Conservation (phyloP, 257 asterid genomes). For the Mentha longifolia region DNA sequence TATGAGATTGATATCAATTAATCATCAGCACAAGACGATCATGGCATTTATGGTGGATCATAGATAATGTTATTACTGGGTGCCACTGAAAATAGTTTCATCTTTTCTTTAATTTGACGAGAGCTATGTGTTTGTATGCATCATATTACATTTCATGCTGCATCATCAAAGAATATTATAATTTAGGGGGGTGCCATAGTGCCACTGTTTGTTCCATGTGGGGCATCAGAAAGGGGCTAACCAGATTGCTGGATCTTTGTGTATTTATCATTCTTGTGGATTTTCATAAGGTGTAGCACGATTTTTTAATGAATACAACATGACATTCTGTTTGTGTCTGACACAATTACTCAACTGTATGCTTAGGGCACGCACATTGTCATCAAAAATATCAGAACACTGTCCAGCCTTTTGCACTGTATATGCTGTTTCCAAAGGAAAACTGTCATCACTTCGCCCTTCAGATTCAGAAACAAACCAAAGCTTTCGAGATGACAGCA, state of each 20-base stretch:
- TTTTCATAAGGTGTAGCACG: neutral
- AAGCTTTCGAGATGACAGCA: conserved; percentile 53
- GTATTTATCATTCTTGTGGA: neutral
- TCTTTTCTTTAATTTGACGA: no score
- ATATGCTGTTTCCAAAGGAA: conserved; percentile 82
- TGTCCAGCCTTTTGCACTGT: conserved; percentile 71
- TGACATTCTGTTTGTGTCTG: conserved; percentile 6
- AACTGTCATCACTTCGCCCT: conserved; percentile 66
- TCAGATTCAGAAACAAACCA: conserved; percentile 60
- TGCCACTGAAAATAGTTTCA: no score
- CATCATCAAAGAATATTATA: no score
- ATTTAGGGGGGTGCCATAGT: no score
- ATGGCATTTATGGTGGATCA: no score
- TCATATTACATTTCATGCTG: no score
- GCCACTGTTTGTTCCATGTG: no score
- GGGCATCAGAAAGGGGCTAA: no score
- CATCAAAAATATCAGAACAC: conserved; percentile 63
- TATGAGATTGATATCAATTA: no score
- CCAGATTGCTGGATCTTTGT: neutral
- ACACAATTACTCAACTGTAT: conserved; percentile 15
- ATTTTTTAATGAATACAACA: neutral
- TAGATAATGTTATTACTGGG: no score
- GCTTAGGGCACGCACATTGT: conserved; percentile 58
- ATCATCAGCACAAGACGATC: no score
- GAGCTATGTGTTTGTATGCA: no score